Evolutionary conservation across 2,329 filamentous ascomycete species (phyloP), one percentile per base, ranked within the genome.

Genomic region (Sporothrix pseudoabietina): DNA sequence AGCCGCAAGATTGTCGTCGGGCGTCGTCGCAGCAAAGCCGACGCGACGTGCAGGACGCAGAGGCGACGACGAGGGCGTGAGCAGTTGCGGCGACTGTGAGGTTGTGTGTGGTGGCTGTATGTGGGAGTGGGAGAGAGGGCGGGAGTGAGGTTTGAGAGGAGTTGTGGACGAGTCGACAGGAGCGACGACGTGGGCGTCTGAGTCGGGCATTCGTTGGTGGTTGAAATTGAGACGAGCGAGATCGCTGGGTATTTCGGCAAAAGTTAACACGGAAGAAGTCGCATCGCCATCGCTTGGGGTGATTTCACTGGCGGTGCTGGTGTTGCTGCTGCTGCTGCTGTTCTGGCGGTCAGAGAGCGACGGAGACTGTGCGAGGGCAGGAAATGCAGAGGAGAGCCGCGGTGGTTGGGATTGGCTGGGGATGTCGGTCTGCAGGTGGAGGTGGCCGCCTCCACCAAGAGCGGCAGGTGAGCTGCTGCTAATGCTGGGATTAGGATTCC

Each of bases 181-280:
- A 54, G 68, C 55, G 66, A 55, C 35, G 22, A 52, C 55, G 66
- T 30, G 52, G 57, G 61, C 63, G 77, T 75, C 75, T 73, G 57
- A 7, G 68, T 49, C 72, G 75, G 44, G 52, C 59, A 54, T 71
- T 72, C 61, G 72, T 57, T 74, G 71, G 65, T 61, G 69, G 72
- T 72, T 69, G 73, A 73, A 66, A 49, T 78, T 78, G 73, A 84
- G 82, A 75, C 81, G 81, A 74, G 80, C 79, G 76, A 83, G 78
- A 76, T 84, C 81, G 78, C 77, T 79, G 72, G 83, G 80, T 68
- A 84, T 78, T 77, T 85, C 82, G 75, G 82, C 79, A 78, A 84
- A 83, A 75, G 79, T 82, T 75, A 84, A 69, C 72, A 77, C 73
- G 47, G 74, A 69, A 61, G 76, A 72, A 44, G 74, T 73, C 71